phyloP scores from a whole-genome alignment of 177 flowering plant genomes.

The Vitis hybrid region DNA sequence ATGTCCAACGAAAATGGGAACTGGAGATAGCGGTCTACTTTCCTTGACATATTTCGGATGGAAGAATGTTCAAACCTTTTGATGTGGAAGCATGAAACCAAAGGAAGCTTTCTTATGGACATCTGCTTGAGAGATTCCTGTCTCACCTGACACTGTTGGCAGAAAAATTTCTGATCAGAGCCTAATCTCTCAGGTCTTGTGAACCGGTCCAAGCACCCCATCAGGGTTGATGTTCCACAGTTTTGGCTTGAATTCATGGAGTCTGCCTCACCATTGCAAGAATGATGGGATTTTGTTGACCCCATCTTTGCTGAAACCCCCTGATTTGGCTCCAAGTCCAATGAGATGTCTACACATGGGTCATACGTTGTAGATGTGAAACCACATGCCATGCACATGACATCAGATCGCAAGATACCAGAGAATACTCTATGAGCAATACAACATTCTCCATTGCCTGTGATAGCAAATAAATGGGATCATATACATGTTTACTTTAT shows the following conservation, averaged over 20 bases:
- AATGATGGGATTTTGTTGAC: slow-evolving; percentile 41
- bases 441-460: slow-evolving; percentile 73
- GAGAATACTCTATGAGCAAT: slow-evolving; percentile 78
- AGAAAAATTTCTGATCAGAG: slow-evolving; percentile 84
- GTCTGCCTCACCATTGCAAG: slow-evolving; percentile 49
- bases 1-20: slow-evolving; percentile 89
- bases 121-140: slow-evolving; percentile 93
- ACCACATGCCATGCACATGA: slow-evolving; percentile 69
- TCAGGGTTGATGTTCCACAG: slow-evolving; percentile 58
- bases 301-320: slow-evolving; percentile 37
- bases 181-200: slow-evolving; percentile 88
- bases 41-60: slow-evolving; percentile 70
- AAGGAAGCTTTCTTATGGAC: slow-evolving; percentile 86
- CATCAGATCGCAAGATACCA: slow-evolving; percentile 70
- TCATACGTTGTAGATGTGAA: slow-evolving; percentile 75
- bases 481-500: slow-evolving; percentile 1
- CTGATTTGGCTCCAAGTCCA: slow-evolving; percentile 63
- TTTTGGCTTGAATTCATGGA: slow-evolving; percentile 36
- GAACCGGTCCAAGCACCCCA: slow-evolving; percentile 82
- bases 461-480: slow-evolving; percentile 26
- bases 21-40: slow-evolving; percentile 82
- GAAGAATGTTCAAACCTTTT: slow-evolving; percentile 93
- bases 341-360: slow-evolving; percentile 70
- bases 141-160: slow-evolving; percentile 84
- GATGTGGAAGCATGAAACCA: slow-evolving; percentile 90